phyloP scores from a whole-genome alignment of 2,329 filamentous ascomycete genomes.

The Colletotrichum sp. region DNA sequence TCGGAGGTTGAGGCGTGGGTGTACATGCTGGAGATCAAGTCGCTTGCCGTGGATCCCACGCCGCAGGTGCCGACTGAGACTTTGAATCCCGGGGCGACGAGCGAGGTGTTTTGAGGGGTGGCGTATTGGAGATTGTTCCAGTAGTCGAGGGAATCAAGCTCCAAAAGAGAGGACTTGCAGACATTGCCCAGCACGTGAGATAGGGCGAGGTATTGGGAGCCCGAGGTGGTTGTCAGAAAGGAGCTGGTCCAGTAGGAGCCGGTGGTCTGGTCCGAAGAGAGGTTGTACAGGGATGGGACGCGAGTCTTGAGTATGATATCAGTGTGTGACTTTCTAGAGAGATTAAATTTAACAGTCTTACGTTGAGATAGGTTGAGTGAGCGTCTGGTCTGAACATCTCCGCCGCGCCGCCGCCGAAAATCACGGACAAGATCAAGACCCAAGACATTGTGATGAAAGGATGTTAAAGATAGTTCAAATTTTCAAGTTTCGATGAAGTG shows the following conservation, averaged over 20 bases:
- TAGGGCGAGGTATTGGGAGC: neutral
- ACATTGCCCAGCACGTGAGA: neutral
- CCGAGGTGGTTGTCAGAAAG: neutral
- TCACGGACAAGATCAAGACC: neutral
- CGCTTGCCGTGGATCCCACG: neutral
- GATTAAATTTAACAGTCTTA: too few relatives aligned
- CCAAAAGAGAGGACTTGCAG: neutral
- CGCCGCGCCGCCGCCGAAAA: neutral
- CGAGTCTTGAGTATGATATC: accelerated
- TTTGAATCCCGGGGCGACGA: neutral
- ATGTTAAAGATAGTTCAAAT: too few relatives aligned
- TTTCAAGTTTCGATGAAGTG: too few relatives aligned
- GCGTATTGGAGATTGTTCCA: neutral
- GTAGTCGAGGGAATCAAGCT: accelerated
- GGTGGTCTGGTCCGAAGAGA: neutral
- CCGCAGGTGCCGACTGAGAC: neutral
- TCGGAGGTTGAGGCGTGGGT: too few relatives aligned
- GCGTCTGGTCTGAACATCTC: accelerated
- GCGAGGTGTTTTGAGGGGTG: neutral
- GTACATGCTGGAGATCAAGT: neutral
- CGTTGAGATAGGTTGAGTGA: accelerated
- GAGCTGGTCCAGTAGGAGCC: neutral
- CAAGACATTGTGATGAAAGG: neutral
- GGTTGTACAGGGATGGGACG: accelerated
- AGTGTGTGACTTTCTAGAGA: too few relatives aligned